These are phyloP conservation scores for Samsoniella hepiali DNA, from an alignment of 2,329 filamentous ascomycete species.

Conservation along the genomic window DNA sequence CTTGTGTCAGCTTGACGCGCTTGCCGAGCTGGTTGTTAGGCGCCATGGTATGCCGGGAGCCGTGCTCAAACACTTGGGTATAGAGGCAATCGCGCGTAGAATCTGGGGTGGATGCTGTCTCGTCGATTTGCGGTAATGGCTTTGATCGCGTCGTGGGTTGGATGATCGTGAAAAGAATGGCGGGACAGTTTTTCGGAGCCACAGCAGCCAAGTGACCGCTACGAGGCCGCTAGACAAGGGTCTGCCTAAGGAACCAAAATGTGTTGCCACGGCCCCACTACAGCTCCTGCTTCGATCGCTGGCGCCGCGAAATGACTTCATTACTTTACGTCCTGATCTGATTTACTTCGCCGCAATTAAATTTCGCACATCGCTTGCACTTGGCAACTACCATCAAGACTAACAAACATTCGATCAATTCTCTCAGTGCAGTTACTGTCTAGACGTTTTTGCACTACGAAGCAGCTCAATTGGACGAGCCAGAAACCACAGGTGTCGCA, in stretches of 20 bases:
- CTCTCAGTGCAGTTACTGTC: no score
- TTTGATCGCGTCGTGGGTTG: background rate
- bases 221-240: constrained; percentile 1
- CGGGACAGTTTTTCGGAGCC: background rate
- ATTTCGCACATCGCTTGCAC: background rate
- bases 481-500: constrained; percentile 5
- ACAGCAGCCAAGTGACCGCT: background rate
- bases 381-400: background rate
- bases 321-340: constrained; percentile 11
- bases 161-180: background rate
- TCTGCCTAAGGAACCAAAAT: constrained; percentile 17
- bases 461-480: constrained; percentile 21
- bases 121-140: background rate
- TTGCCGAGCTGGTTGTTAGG: constrained; percentile 57
- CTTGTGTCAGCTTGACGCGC: constrained; percentile 63
- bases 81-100: background rate
- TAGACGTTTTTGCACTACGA: background rate
- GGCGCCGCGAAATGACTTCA: constrained; percentile 16
- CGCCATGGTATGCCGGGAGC: constrained; percentile 45
- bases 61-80: background rate
- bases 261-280: constrained; percentile 4
- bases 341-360: background rate
- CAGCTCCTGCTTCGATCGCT: constrained; percentile 16
- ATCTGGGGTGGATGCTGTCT: background rate
- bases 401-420: background rate